Evolutionary conservation across 768 basidiomycete species (phyloP).

Genomic region (Hericium rajendrae): DNA sequence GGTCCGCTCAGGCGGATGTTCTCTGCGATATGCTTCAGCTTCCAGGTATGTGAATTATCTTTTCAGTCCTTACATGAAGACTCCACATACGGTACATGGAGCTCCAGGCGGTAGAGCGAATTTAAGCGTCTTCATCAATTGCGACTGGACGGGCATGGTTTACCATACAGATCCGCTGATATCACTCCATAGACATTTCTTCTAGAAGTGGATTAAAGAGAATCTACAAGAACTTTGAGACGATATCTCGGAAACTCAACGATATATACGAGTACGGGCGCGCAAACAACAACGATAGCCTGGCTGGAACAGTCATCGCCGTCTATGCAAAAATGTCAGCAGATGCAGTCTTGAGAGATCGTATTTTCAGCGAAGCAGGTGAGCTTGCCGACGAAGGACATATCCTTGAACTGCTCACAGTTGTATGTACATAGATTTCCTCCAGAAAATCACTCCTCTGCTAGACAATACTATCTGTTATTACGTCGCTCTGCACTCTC

Average conservation of each 20-base stretch:
- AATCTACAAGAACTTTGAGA: slow-evolving; percentile 47
- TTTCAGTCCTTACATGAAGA: neutral
- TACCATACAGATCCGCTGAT: neutral
- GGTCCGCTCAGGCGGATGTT: slow-evolving; percentile 36
- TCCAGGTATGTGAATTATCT: slow-evolving; percentile 33
- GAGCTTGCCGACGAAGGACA: slow-evolving; percentile 32
- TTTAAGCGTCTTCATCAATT: too few relatives aligned
- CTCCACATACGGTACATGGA: too few relatives aligned
- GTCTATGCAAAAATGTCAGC: slow-evolving; percentile 57
- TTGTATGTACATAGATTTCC: neutral
- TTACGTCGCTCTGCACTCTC: slow-evolving; percentile 2
- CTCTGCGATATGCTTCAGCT: slow-evolving; percentile 43
- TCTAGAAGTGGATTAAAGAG: slow-evolving; percentile 53
- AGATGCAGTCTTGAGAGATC: slow-evolving; percentile 50
- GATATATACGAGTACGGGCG: slow-evolving; percentile 34
- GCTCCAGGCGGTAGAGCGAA: too few relatives aligned
- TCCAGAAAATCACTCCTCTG: neutral
- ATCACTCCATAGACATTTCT: slow-evolving; percentile 34
- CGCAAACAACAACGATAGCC: slow-evolving; percentile 34
- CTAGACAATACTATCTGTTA: neutral
- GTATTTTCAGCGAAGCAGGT: slow-evolving; percentile 47
- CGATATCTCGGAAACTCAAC: slow-evolving; percentile 40
- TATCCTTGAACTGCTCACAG: slow-evolving; percentile 10
- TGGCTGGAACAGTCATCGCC: slow-evolving; percentile 42
- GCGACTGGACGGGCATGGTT: too few relatives aligned